phyloP scores from a whole-genome alignment of 495 filamentous ascomycete species.

The Darksidea phi region DNA sequence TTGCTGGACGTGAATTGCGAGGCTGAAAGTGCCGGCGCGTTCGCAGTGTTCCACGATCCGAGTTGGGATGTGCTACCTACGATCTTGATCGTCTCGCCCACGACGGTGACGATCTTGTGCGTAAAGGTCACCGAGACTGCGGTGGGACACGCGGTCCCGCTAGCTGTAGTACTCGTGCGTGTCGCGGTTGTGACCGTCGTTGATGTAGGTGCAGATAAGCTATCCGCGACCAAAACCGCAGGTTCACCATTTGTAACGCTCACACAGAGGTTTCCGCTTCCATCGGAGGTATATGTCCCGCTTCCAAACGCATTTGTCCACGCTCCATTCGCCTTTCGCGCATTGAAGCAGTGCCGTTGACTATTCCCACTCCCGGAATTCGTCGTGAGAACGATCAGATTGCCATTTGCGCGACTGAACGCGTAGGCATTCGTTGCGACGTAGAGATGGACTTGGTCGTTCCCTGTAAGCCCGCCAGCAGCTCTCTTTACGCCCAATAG shows the following conservation, averaged over 20 bases:
- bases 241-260: slow-evolving; percentile 8
- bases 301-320: slow-evolving; percentile 17
- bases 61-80: slow-evolving; percentile 55
- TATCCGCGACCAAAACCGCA: slow-evolving; percentile 4
- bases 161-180: slow-evolving; percentile 43
- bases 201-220: neutral
- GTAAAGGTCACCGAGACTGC: slow-evolving; percentile 51
- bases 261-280: slow-evolving; percentile 15
- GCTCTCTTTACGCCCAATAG: slow-evolving; percentile 1
- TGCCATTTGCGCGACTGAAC: slow-evolving; percentile 10
- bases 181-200: slow-evolving; percentile 38
- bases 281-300: slow-evolving; percentile 12
- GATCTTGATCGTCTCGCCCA: slow-evolving; percentile 61
- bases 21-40: slow-evolving; percentile 54
- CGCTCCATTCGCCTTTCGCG: slow-evolving; percentile 10
- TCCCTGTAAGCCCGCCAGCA: slow-evolving; percentile 9
- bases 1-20: slow-evolving; percentile 54
- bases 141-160: slow-evolving; percentile 3
- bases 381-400: slow-evolving; percentile 13
- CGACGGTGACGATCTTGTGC: slow-evolving; percentile 53
- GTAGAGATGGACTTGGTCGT: slow-evolving; percentile 20
- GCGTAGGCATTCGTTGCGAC: slow-evolving; percentile 15
- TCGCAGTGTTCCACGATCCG: slow-evolving; percentile 56
- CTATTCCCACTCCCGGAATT: slow-evolving; percentile 4
- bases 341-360: slow-evolving; percentile 16